Conservation (phyloP, 768 basidiomycete genomes). For the Leccinum pellstonianum region DNA sequence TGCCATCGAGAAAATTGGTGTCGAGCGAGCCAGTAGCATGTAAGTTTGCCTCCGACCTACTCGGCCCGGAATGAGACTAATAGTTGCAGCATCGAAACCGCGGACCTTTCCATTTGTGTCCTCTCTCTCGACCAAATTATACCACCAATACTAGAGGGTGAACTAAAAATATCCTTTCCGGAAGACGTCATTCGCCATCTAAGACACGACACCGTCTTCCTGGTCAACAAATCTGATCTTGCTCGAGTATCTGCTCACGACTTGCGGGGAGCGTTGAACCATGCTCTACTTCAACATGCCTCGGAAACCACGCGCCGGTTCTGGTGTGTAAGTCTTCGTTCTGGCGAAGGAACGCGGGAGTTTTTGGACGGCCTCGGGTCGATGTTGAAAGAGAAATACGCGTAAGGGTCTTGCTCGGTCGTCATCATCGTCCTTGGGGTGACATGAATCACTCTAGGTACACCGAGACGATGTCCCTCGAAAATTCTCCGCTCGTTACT, state of each 20-base stretch:
- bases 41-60: slow-evolving; percentile 37
- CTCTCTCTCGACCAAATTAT: slow-evolving; percentile 61
- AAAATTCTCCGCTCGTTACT: slow-evolving; percentile 60
- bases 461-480: slow-evolving; percentile 21
- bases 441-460: slow-evolving; percentile 12
- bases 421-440: background rate
- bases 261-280: slow-evolving; percentile 21
- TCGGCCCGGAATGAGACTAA: background rate
- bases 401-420: slow-evolving; percentile 10
- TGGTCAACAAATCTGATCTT: slow-evolving; percentile 81
- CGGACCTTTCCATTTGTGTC: slow-evolving; percentile 80
- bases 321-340: slow-evolving; percentile 69
- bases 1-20: slow-evolving; percentile 76
- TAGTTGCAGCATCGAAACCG: slow-evolving; percentile 52
- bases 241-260: slow-evolving; percentile 15
- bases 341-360: slow-evolving; percentile 50
- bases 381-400: slow-evolving; percentile 38
- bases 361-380: slow-evolving; percentile 62
- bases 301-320: background rate
- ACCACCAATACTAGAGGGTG: background rate
- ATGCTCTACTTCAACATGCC: slow-evolving; percentile 11
- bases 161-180: slow-evolving; percentile 38
- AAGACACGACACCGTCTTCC: slow-evolving; percentile 56
- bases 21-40: slow-evolving; percentile 70
- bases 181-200: slow-evolving; percentile 49